Percentiles rank a stretch among this genome's conserved stretches.
Conservation (phyloP, 768 basidiomycete species). For the Boletus reticuloceps region DNA sequence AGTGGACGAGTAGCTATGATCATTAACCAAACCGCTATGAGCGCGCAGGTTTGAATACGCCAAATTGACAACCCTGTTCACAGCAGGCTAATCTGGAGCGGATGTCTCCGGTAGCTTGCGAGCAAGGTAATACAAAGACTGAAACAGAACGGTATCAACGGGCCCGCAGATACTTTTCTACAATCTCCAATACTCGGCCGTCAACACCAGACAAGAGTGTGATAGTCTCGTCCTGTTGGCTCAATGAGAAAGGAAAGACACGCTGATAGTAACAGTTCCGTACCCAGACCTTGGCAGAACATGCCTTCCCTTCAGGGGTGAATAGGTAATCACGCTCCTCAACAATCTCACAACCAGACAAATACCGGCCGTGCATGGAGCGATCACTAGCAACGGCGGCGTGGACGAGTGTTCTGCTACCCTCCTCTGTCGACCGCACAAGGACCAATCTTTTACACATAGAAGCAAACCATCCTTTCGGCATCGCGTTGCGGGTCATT, state of each 20-base stretch:
- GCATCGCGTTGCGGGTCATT: conserved; percentile 16
- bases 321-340: conserved; percentile 33
- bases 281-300: conserved; percentile 35
- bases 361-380: conserved; percentile 32
- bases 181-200: neutral
- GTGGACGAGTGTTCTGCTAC: conserved; percentile 34
- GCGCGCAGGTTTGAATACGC: too few relatives aligned
- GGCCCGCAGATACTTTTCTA: too few relatives aligned
- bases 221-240: conserved; percentile 22
- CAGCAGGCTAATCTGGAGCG: too few relatives aligned
- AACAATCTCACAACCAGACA: conserved; percentile 19
- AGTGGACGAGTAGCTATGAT: too few relatives aligned
- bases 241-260: neutral
- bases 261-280: neutral
- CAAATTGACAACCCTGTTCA: too few relatives aligned
- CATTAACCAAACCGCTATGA: too few relatives aligned
- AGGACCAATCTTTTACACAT: conserved; percentile 9
- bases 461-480: neutral
- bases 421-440: conserved; percentile 32
- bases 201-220: conserved; percentile 20
- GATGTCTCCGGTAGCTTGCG: too few relatives aligned
- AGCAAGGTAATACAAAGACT: too few relatives aligned
- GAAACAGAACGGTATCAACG: too few relatives aligned
- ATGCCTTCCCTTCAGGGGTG: conserved; percentile 26
- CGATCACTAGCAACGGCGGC: conserved; percentile 29